Conservation (phyloP, 805 yeast species). For the Spathaspora arborariae region DNA sequence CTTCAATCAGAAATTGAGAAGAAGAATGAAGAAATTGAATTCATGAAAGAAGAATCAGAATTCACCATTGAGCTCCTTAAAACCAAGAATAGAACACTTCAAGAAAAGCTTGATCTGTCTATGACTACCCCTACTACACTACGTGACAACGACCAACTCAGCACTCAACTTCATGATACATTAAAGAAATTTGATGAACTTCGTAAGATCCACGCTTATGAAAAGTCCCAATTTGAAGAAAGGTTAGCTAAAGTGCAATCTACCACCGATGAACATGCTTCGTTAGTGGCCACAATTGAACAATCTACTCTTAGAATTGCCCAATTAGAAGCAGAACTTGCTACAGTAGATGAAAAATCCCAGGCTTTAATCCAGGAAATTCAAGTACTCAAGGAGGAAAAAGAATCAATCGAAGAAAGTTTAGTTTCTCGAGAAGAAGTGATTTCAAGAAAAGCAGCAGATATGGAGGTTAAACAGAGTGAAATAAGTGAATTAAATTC, state of each 20-base stretch:
- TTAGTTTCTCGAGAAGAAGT: background rate
- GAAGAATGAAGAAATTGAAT: background rate
- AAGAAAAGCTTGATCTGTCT: background rate
- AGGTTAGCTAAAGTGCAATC: conserved; percentile 1
- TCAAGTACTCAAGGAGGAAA: background rate
- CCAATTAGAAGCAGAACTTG: conserved; percentile 3
- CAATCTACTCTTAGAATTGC: background rate
- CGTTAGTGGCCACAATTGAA: background rate
- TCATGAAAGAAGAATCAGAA: background rate
- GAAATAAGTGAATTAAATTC: conserved; percentile 1
- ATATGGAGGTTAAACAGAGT: background rate
- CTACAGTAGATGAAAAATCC: background rate
- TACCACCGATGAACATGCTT: background rate
- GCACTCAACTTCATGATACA: background rate
- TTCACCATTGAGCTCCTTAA: background rate
- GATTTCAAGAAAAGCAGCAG: background rate
- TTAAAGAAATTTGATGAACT: background rate
- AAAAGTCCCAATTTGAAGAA: background rate
- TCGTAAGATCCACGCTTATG: background rate
- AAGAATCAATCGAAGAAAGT: background rate
- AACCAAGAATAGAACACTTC: background rate
- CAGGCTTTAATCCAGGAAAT: background rate
- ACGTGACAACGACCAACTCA: background rate
- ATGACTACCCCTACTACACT: background rate
- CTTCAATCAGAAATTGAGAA: background rate